Base-by-base conservation (phyloP, 768 basidiomycete species). In the Kwoniella bestiolae region DNA sequence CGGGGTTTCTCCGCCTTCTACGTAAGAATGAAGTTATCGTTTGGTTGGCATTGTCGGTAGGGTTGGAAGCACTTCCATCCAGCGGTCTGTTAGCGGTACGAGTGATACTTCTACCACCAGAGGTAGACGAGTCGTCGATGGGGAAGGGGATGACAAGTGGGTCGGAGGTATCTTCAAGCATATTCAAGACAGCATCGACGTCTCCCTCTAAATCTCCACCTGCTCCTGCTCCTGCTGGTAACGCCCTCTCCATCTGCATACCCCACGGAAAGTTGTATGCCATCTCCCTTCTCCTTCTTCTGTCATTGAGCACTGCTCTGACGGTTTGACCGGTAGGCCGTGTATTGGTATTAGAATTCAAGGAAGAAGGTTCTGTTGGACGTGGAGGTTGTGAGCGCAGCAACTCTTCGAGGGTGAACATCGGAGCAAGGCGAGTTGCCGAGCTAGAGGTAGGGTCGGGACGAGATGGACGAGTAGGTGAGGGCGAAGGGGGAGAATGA, bases 241-340 rank as follows among this genome's bases (percentile, higher is more conserved):
- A 45, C 9, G 63, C 63, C 45, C 63, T 65, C 21, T 58, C 49
- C 63, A 65, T 65, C 8, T 47, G 32, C 63, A 65, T 65, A 28
- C 63, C 63, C 34, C 47, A 61, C 7, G 47, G 29, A 2, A 7
- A 9, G 16, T 18, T 38, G n/a, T 16, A 34, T 12, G 28, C 28
- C 28, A 47, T 47, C 12, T n/a, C 63, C 23, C 56, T 31, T 53
- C 31, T 45, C 11, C 56, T 23, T 16, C 63, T 11, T 1, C 60
- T 11, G 8, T 62, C 60, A 29, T 52, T 51, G 14, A 53, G 23
- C 14, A 41, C 21, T 18, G 32, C 60, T 47, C 49, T 46, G 8
- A 49, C 46, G 6, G 35, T 51, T 26, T 18, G 32, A 31, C 28
- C 4, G 9, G 34, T 12, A 4, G 32, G 50, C 21, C 18, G 9